phyloP scores from a whole-genome alignment of 106 monocot genomes.

The Dioscorea zingiberensis region DNA sequence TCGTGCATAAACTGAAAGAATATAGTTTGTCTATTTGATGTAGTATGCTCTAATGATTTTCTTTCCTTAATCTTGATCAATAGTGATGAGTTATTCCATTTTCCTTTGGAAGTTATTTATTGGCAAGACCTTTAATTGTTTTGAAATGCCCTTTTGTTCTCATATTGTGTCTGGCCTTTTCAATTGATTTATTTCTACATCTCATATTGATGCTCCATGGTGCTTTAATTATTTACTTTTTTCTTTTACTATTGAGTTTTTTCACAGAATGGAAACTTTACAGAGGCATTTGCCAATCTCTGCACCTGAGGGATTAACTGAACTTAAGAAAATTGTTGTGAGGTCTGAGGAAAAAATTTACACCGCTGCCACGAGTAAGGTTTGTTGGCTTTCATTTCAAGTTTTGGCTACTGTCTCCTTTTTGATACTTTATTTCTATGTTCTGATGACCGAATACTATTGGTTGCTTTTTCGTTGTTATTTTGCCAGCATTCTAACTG shows the following conservation, averaged over 20 bases:
- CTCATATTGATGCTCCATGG: not conserved
- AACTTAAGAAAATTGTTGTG: slow-evolving; percentile 71
- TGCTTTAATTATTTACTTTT: not conserved
- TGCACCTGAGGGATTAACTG: slow-evolving; percentile 53
- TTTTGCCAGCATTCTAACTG: not conserved
- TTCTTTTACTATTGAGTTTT: not conserved
- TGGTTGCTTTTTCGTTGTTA: not conserved
- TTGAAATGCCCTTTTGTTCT: not conserved
- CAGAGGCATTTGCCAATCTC: slow-evolving; percentile 60
- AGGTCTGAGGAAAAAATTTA: slow-evolving; percentile 91
- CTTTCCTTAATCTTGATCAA: not conserved
- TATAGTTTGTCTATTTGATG: too few relatives aligned
- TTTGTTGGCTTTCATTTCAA: slow-evolving; percentile 6
- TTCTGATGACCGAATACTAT: too few relatives aligned
- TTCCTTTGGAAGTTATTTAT: not conserved
- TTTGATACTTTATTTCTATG: too few relatives aligned
- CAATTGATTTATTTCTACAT: too few relatives aligned
- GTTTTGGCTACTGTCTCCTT: not conserved
- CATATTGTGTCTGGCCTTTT: not conserved
- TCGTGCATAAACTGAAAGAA: too few relatives aligned
- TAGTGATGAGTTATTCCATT: not conserved
- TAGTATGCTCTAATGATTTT: not conserved
- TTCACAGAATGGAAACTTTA: slow-evolving; percentile 77
- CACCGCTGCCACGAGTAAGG: slow-evolving; percentile 60
- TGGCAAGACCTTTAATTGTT: too few relatives aligned